Evolutionary conservation across 2,329 filamentous ascomycete species (phyloP), one percentile per base, ranked within the genome.

Genomic region (Fusarium sp.): DNA sequence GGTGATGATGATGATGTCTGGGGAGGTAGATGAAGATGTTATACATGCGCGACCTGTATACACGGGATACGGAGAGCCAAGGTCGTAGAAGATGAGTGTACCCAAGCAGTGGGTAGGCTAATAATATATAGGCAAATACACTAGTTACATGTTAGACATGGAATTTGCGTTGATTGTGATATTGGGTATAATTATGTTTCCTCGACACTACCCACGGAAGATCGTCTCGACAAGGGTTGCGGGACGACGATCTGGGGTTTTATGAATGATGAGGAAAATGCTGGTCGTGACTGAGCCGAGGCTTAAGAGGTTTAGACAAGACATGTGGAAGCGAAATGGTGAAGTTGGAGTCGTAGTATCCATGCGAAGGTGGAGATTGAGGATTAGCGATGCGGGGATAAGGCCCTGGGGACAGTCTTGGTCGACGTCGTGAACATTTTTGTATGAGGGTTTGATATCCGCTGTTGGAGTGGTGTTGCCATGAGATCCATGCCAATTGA

Each of bases 81-180:
- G 37, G 49, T 52, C 45, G 32, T 37, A 26, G 54, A 61, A 54
- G 60, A 57, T 33, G 40, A 50, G 61, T 46, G 60, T 60, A 44
- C 45, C 64, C 64, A 23, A 37, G 38, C 45, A 65, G 53, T 58
- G 48, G 52, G 64, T 46, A 50, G 60, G 44, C 55, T 72, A 71
- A 59, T 71, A 70, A 73, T 71, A 72, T 71, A 72, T 64, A 69
- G 68, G 59, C 68, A 69, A 71, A 69, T 71, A 71, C 48, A 67
- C 46, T 57, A 65, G 40, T 45, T 68, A 55, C 59, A 70, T 56
- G 35, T 69, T 48, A 45, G 37, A 60, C 41, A 64, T 44, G 23
- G 10, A 35, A 26, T 27, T 32, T 42, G 27, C 26, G 30, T 35
- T 57, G 32, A 35, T 40, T 17, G 55, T 58, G 42, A 23, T 63